These are phyloP conservation scores for Sporisorium scitamineum DNA, from an alignment of 1,284 basidiomycete species.

Conservation along the genomic window DNA sequence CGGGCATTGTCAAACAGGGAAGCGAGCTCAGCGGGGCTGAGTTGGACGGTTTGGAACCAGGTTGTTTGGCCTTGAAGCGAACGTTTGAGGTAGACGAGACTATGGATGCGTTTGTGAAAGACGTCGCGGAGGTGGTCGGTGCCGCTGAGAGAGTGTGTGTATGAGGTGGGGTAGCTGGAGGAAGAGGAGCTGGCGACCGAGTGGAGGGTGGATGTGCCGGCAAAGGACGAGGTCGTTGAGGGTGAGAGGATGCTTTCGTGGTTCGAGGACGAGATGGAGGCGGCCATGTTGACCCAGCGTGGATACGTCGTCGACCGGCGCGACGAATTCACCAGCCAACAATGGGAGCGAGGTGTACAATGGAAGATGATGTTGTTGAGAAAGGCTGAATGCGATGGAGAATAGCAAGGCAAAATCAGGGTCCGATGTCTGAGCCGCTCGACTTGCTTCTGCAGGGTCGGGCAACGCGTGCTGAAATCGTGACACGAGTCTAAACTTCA, in stretches of 20 bases:
- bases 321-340: too few species aligned
- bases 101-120: slow-evolving; percentile 48
- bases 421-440: slow-evolving; percentile 2
- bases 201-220: slow-evolving; percentile 16
- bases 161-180: neutral
- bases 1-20: slow-evolving; percentile 46
- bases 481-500: neutral
- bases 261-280: slow-evolving; percentile 17
- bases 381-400: neutral
- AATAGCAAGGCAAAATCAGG: slow-evolving; percentile 2
- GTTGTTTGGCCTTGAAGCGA: slow-evolving; percentile 33
- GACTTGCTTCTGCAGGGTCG: neutral
- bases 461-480: neutral
- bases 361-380: neutral
- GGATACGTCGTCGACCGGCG: too few species aligned
- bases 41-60: slow-evolving; percentile 50
- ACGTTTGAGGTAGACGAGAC: slow-evolving; percentile 45
- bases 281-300: slow-evolving; percentile 21
- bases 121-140: slow-evolving; percentile 36
- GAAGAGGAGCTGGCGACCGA: slow-evolving; percentile 14
- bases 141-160: slow-evolving; percentile 12
- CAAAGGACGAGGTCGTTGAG: slow-evolving; percentile 4
- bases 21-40: slow-evolving; percentile 32
- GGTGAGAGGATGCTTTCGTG: slow-evolving; percentile 18
- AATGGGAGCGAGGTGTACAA: too few species aligned